Evolutionary conservation across 2,329 filamentous ascomycete genomes (phyloP), one percentile per base, ranked within the genome.

Genomic region (Sordariomycetes sp.): DNA sequence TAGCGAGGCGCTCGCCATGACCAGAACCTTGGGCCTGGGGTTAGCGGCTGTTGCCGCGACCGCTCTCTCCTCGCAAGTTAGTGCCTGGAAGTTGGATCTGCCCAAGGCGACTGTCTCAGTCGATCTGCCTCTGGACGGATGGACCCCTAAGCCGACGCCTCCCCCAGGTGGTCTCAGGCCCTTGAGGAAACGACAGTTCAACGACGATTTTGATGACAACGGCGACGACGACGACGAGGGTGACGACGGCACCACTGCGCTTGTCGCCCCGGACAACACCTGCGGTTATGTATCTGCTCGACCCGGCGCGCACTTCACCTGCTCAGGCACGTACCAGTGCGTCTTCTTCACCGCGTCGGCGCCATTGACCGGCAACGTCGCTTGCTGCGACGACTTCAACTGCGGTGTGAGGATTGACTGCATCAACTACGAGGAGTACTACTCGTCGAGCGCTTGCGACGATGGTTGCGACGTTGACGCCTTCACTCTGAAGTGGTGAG

Each of bases 211-310:
- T n/a, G 50, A 31, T 35, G 39, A 42, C 19, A 14, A 16, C 42
- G 15, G 47, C 41, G 14, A 32, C 40, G n/a, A 48, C 39, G n/a
- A 38, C 14, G 33, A 28, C 6, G 30, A 23, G 15, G 20, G 10
- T 14, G 14, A 8, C 16, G 11, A 18, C 12, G 32, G 18, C 15
- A 35, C 33, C 3, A 63, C 55, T 0, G 54, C 64, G 19, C 53
- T 68, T n/a, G 46, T 65, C 35, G 68, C 58, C 9, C 61, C 64
- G 2, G 66, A 70, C 44, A 66, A 67, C 39, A 69, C 63, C 0
- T 72, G 69, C 38, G 69, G 68, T 41, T 72, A 57, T 44, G 48
- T 72, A 25, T 55, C 54, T 20, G 68, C 59, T 21, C 53, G 50
- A 19, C 35, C 53, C 10, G 63, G 51, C 15, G 58, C 55, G 3